These are phyloP conservation scores for Xylaria venustula DNA, from an alignment of 495 filamentous ascomycete species.

Conservation along the genomic window DNA sequence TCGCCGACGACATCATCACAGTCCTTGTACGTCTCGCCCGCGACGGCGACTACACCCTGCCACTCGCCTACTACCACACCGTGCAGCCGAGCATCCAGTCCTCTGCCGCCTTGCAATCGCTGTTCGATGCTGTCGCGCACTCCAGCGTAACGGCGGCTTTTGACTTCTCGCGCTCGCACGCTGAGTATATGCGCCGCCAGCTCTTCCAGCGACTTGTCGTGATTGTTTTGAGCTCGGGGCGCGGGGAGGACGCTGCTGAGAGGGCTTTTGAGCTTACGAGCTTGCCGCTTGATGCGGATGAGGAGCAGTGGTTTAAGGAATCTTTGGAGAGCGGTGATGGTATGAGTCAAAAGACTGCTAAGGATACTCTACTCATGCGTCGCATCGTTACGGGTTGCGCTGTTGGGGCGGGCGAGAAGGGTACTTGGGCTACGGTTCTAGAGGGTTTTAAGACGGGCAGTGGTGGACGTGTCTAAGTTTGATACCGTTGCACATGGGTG, in stretches of 20 bases:
- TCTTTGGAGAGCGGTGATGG: slow-evolving; percentile 61
- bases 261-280: slow-evolving; percentile 68
- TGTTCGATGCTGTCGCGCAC: slow-evolving; percentile 66
- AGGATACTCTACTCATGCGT: slow-evolving; percentile 69
- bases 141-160: slow-evolving; percentile 70
- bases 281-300: slow-evolving; percentile 63
- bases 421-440: slow-evolving; percentile 30
- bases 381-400: slow-evolving; percentile 22
- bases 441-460: slow-evolving; percentile 33
- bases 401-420: slow-evolving; percentile 20
- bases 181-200: slow-evolving; percentile 55
- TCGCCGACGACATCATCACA: slow-evolving; percentile 75
- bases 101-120: slow-evolving; percentile 55
- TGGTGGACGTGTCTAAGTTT: slow-evolving; percentile 27
- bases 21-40: slow-evolving; percentile 62
- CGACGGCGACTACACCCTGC: slow-evolving; percentile 60
- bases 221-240: slow-evolving; percentile 52
- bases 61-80: slow-evolving; percentile 75
- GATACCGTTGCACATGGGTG: background rate
- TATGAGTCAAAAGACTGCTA: slow-evolving; percentile 58
- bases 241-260: slow-evolving; percentile 46
- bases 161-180: slow-evolving; percentile 65
- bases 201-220: slow-evolving; percentile 68
- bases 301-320: slow-evolving; percentile 72
- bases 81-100: slow-evolving; percentile 63